Conservation (phyloP, 768 basidiomycete genomes). For the Steccherinum ochraceum region DNA sequence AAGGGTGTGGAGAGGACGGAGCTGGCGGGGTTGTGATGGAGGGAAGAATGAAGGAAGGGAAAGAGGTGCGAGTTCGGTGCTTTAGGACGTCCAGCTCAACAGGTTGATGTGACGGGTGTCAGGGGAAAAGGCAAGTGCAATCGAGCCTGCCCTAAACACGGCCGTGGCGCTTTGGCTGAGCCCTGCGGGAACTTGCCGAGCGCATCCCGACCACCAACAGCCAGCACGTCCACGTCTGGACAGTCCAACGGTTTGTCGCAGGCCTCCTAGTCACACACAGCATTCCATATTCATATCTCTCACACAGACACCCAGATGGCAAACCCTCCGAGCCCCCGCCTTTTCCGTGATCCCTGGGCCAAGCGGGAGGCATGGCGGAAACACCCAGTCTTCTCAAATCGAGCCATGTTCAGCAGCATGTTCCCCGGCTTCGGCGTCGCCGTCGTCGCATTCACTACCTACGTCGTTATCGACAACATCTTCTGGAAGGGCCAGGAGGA, state of each 20-base stretch:
- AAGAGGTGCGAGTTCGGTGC: constrained; percentile 15
- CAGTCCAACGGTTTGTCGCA: not conserved
- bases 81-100: not conserved
- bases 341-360: constrained; percentile 92
- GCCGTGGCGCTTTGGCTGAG: constrained; percentile 17
- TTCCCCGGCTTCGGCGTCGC: constrained; percentile 96
- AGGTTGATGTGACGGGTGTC: constrained; percentile 10
- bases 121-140: constrained; percentile 29
- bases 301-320: constrained; percentile 36
- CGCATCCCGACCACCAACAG: not conserved
- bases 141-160: constrained; percentile 56
- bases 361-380: constrained; percentile 91
- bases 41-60: constrained; percentile 18
- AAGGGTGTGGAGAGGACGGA: not conserved
- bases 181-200: no score
- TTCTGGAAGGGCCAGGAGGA: constrained; percentile 29
- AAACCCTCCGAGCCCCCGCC: constrained; percentile 40
- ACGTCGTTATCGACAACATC: constrained; percentile 81
- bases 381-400: constrained; percentile 80
- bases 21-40: not conserved
- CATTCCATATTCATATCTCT: not conserved
- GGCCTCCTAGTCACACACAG: not conserved
- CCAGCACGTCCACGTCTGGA: constrained; percentile 1
- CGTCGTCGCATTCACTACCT: constrained; percentile 85
- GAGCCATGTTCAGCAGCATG: constrained; percentile 81